Base-by-base conservation (phyloP, 352 stramenopile genomes). In the Phytophthora constricta region DNA sequence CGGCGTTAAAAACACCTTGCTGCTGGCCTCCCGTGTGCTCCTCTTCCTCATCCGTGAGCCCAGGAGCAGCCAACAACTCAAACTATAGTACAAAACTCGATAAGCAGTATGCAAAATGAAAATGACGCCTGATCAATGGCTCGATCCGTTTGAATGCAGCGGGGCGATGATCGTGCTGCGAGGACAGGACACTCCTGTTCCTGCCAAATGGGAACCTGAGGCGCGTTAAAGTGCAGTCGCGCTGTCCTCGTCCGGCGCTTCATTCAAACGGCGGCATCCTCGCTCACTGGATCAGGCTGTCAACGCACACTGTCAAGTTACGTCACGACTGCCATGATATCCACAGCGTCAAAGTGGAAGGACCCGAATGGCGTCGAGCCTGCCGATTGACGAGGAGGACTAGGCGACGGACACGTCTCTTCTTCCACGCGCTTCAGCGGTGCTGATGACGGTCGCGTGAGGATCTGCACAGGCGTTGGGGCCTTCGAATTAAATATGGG, bases 311-410 rank as follows among this genome's bases (percentile, higher is more conserved):
- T 56, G 8, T 53, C 43, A 60, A 43, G 31, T 84, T 81, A 95
- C 56, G 76, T 94, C 58, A 96, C 84, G 67, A 89, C 91, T n/a
- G 86, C 86, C 88, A 96, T 96, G 61, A 96, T 96, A 65, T 95
- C 86, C 49, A 81, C 77, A 20, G 85, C 80, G 57, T 96, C 85
- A 72, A 96, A 96, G 56, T 84, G 79, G 72, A 96, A 96, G 13
- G 69, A 74, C 34, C 68, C 78, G 58, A 89, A 85, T 31, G 80
- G 79, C 34, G 82, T 65, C 28, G 72, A 70, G 8, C 65, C 57
- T 28, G 68, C 45, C 58, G 64, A 72, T 41, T 78, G 39, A 27
- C 80, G 72, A 57, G 76, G 65, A 26, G 82, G 82, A 64, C 72
- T 77, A 14, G 80, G 57, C 39, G 68, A 73, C 20, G 71, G 63